phyloP scores from a whole-genome alignment of 805 yeast species.

The Ogataea sp. region DNA sequence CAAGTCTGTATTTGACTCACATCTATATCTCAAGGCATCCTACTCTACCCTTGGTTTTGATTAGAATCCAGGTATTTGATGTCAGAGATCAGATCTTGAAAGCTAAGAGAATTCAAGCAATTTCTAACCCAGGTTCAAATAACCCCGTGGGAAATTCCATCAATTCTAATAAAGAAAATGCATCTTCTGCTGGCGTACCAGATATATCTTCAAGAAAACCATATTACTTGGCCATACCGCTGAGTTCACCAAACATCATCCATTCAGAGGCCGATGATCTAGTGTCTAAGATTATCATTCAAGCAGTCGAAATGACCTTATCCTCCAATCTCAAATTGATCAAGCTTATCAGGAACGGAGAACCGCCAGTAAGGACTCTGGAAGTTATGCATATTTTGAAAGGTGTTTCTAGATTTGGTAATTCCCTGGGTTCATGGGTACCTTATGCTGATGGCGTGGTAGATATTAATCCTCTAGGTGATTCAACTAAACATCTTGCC shows the following conservation, averaged over 20 bases:
- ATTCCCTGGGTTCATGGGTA: conserved; percentile 64
- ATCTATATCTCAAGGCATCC: conserved; percentile 64
- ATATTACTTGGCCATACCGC: conserved; percentile 57
- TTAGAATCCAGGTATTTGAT: conserved; percentile 67
- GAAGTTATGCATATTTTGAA: conserved; percentile 49
- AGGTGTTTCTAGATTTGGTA: conserved; percentile 55
- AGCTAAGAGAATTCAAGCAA: conserved; percentile 1
- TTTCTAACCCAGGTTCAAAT: background rate
- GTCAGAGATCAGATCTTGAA: conserved; percentile 10
- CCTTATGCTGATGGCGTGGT: conserved; percentile 62
- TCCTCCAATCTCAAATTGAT: conserved; percentile 36
- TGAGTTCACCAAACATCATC: conserved; percentile 57
- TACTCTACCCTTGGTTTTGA: conserved; percentile 46
- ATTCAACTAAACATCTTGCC: conserved; percentile 32
- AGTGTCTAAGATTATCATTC: conserved; percentile 47
- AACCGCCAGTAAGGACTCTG: conserved; percentile 34
- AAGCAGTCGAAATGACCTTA: conserved; percentile 48
- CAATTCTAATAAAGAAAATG: background rate
- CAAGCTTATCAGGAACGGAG: conserved; percentile 28
- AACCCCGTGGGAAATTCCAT: background rate
- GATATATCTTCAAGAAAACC: conserved; percentile 51
- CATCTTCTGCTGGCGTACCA: conserved; percentile 13
- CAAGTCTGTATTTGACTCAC: conserved; percentile 50
- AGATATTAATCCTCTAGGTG: conserved; percentile 57
- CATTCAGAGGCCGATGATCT: conserved; percentile 42